Base-by-base conservation (phyloP, 1,284 basidiomycete species). In the Irpex rosettiformis region DNA sequence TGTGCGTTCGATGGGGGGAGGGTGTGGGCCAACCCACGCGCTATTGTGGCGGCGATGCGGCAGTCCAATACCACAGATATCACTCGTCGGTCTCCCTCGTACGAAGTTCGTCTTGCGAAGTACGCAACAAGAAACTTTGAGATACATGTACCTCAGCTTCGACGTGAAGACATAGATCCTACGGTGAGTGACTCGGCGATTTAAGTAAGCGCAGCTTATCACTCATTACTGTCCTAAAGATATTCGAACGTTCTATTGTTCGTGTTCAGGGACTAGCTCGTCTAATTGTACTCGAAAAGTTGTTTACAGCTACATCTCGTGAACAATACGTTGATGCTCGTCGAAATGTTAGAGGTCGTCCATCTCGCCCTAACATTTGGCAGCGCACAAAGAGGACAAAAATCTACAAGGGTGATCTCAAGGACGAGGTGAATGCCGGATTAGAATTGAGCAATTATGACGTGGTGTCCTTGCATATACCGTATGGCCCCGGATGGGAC, bases 401-500 rank as follows among this genome's bases (percentile, higher is more conserved):
- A 69, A 53, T 73, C 65, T 75, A 75, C 63, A 81, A 80, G 62
- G 79, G 80, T 8, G 83, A 85, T 65, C 65, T 85, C 58, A 85
- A 85, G 66, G 71, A 69, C 2, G 75, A 78, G 24, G 67, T 61
- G 0, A 70, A 71, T 11, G 71, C 70, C 16, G 79, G 77, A 1
- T 65, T 85, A 8, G 80, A 83, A 66, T 79, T 81, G 77, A 84
- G 81, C 59, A 79, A 83, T 61, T 85, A 86, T 60, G 82, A 85
- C 62, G 79, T 83, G 10, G 73, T 75, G 0, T 76, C 77, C 4
- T 70, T 85, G 43, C 83, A 85, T 64, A 81, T 86, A 56, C 84
- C 83, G 0, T 86, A 86, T 67, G 83, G 84, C 3, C 82, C 82
- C 37, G 79, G 81, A 1, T 85, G 83, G 82, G 77, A 82, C 65